phyloP scores from a whole-genome alignment of 805 yeast genomes.

The Pichia kluyveri region DNA sequence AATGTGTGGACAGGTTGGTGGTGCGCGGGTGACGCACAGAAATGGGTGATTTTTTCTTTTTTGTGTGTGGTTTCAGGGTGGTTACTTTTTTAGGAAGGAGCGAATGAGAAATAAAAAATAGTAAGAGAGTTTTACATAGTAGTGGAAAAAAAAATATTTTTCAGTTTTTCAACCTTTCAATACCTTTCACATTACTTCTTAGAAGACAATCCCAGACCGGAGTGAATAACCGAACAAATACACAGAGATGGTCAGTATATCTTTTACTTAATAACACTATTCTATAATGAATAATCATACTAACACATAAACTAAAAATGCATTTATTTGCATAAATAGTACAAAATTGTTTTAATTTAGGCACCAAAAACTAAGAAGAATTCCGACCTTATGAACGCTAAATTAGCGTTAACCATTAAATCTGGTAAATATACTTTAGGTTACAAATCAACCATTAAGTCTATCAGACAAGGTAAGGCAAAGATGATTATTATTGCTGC shows the following conservation, averaged over 20 bases:
- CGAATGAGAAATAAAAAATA: too few species aligned
- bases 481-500: conserved; percentile 96
- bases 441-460: conserved; percentile 97
- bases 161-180: too few species aligned
- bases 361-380: conserved; percentile 92
- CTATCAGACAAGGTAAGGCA: conserved; percentile 98
- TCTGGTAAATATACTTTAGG: conserved; percentile 99
- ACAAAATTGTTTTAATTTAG: conserved; percentile 28
- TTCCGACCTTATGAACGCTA: conserved; percentile 94
- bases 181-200: background rate
- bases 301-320: conserved; percentile 23
- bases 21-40: too few species aligned
- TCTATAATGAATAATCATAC: conserved; percentile 20
- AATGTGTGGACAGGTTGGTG: too few species aligned
- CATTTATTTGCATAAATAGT: too few species aligned
- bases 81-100: too few species aligned
- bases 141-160: too few species aligned
- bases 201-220: conserved; percentile 58
- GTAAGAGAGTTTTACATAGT: too few species aligned
- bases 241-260: conserved; percentile 97
- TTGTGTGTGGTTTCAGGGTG: too few species aligned
- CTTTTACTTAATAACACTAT: conserved; percentile 7
- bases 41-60: too few species aligned
- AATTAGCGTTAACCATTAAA: conserved; percentile 95
- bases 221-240: conserved; percentile 55